Evolutionary conservation across 352 stramenopile genomes (phyloP).

Genomic region (Phytophthora quininea): DNA sequence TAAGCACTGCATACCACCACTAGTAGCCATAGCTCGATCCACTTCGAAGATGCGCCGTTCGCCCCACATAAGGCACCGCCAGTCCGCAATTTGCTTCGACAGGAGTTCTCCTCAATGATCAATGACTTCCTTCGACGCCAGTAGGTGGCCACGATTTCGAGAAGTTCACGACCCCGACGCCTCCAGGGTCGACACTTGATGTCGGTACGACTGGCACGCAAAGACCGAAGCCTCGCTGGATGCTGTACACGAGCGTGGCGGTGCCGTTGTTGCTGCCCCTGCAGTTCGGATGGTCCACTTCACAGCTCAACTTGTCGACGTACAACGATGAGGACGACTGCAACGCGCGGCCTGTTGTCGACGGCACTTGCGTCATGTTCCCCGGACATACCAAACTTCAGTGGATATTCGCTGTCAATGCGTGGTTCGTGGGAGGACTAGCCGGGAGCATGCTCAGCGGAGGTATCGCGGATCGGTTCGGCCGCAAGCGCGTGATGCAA

Average conservation of each 20-base stretch:
- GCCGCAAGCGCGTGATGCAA: slow-evolving; percentile 7
- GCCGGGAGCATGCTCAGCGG: slow-evolving; percentile 6
- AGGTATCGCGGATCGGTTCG: slow-evolving; percentile 7
- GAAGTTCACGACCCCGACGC: background rate
- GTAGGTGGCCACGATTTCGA: background rate
- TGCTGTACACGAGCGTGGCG: background rate
- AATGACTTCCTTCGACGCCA: background rate
- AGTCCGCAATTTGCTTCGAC: background rate
- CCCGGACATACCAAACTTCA: slow-evolving; percentile 19
- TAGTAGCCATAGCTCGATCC: background rate
- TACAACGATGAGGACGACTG: slow-evolving; percentile 37
- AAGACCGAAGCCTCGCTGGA: background rate
- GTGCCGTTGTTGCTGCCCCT: slow-evolving; percentile 32
- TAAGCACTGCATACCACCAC: background rate
- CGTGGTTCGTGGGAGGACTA: slow-evolving; percentile 3
- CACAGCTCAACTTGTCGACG: slow-evolving; percentile 49
- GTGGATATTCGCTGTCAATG: slow-evolving; percentile 16
- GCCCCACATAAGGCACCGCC: too few species aligned
- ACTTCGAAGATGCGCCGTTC: background rate
- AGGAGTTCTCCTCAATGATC: background rate
- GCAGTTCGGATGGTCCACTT: slow-evolving; percentile 54
- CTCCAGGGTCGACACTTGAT: background rate
- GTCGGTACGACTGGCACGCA: background rate
- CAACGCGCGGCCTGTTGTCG: background rate
- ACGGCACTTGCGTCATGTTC: slow-evolving; percentile 19